These are phyloP conservation scores for Amanita brunnescens DNA, from an alignment of 768 basidiomycete species.

Conservation along the genomic window DNA sequence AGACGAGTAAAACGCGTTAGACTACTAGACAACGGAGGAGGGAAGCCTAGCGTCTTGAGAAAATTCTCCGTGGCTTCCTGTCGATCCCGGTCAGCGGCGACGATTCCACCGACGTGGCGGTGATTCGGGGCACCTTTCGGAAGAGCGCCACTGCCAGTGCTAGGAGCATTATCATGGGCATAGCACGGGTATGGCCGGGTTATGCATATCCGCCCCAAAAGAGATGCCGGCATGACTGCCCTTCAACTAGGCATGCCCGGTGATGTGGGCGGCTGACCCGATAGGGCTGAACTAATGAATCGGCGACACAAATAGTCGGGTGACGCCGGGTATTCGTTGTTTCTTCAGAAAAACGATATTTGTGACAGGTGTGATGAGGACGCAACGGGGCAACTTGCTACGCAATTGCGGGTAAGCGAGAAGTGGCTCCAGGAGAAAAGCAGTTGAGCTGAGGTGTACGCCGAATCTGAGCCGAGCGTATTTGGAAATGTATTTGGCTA, in stretches of 20 bases:
- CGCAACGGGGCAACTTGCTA: constrained; percentile 54
- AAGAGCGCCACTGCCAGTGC: no score
- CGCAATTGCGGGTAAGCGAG: no score
- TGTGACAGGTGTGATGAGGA: constrained; percentile 72
- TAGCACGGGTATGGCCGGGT: no score
- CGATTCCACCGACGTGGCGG: no score
- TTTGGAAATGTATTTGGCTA: no score
- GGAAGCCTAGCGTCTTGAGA: neutral
- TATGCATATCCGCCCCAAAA: neutral
- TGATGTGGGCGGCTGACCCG: constrained; percentile 76
- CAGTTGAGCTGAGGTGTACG: no score
- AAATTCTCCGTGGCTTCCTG: neutral
- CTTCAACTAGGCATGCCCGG: constrained; percentile 43
- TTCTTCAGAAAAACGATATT: constrained; percentile 92
- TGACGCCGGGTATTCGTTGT: constrained; percentile 20
- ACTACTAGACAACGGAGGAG: no score
- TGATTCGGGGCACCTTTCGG: no score
- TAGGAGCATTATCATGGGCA: no score
- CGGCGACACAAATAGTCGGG: constrained; percentile 6
- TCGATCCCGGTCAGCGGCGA: neutral
- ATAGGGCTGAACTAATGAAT: constrained; percentile 65
- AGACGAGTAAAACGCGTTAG: no score
- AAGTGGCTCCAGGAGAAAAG: no score
- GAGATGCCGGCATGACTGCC: neutral
- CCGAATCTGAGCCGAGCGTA: no score